Percentiles rank a stretch among this genome's conserved stretches.
phyloP scores from a whole-genome alignment of 768 basidiomycete species.

The Erythrobasidium yunnanense region DNA sequence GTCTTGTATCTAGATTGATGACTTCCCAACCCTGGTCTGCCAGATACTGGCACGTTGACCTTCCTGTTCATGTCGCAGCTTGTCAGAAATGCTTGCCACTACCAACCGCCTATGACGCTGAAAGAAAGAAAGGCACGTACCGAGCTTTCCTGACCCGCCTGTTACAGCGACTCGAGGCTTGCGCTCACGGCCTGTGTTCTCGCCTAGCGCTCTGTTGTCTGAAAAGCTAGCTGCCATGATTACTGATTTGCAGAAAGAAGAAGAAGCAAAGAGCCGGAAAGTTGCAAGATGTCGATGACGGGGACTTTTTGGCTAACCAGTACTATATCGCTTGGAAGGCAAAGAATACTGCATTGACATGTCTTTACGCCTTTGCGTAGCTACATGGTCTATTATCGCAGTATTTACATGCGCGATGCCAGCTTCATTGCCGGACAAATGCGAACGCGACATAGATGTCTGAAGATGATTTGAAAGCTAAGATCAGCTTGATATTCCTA shows the following conservation, averaged over 20 bases:
- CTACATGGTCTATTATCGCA: too few relatives aligned
- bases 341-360: too few relatives aligned
- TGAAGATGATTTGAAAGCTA: too few relatives aligned
- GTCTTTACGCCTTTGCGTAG: too few relatives aligned
- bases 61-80: not conserved
- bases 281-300: not conserved
- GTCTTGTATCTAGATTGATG: slow-evolving; percentile 27
- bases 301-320: too few relatives aligned
- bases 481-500: not conserved
- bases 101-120: not conserved
- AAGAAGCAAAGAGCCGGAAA: not conserved
- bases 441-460: slow-evolving; percentile 92
- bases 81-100: not conserved
- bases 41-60: slow-evolving; percentile 14
- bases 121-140: not conserved
- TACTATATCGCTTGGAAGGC: too few relatives aligned
- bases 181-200: slow-evolving; percentile 4
- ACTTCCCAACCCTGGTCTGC: slow-evolving; percentile 26
- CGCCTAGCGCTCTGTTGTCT: slow-evolving; percentile 12
- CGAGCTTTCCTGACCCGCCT: slow-evolving; percentile 2
- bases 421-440: slow-evolving; percentile 40
- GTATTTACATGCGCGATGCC: too few relatives aligned
- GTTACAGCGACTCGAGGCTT: slow-evolving; percentile 17
- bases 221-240: slow-evolving; percentile 4
- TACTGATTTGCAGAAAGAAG: not conserved